phyloP scores from a whole-genome alignment of 306 rosid genomes.

The Acacia confusa region DNA sequence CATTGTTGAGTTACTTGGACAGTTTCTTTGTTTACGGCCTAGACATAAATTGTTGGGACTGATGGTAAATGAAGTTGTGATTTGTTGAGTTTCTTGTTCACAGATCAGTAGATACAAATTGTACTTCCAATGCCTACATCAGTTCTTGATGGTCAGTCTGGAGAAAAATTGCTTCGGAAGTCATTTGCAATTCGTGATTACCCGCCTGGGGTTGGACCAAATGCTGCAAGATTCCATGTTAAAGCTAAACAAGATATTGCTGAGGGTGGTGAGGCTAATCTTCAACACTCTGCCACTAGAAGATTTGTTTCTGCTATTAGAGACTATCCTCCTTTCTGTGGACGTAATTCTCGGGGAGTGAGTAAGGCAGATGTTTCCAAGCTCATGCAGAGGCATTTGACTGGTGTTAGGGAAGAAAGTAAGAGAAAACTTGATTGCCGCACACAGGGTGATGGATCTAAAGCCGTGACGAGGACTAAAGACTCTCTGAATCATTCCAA shows the following conservation, averaged over 20 bases:
- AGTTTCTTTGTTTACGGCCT: background rate
- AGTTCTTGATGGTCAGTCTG: background rate
- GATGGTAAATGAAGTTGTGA: background rate
- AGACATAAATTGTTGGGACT: background rate
- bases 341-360: slow-evolving; percentile 32
- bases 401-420: slow-evolving; percentile 31
- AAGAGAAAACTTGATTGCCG: slow-evolving; percentile 32
- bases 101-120: background rate
- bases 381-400: slow-evolving; percentile 1
- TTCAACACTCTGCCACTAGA: background rate
- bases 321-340: slow-evolving; percentile 28
- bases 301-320: background rate
- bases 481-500: too few species aligned
- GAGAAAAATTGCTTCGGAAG: background rate
- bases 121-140: background rate
- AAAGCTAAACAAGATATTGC: background rate
- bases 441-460: slow-evolving; percentile 11
- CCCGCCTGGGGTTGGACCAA: background rate
- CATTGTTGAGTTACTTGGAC: background rate
- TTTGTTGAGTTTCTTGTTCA: background rate
- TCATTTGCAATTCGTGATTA: background rate
- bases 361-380: background rate
- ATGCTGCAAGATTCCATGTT: background rate
- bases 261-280: too few species aligned
- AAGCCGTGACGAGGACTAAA: slow-evolving; percentile 32